phyloP scores from a whole-genome alignment of 331 rosid species.

The Dryas integrifolia region DNA sequence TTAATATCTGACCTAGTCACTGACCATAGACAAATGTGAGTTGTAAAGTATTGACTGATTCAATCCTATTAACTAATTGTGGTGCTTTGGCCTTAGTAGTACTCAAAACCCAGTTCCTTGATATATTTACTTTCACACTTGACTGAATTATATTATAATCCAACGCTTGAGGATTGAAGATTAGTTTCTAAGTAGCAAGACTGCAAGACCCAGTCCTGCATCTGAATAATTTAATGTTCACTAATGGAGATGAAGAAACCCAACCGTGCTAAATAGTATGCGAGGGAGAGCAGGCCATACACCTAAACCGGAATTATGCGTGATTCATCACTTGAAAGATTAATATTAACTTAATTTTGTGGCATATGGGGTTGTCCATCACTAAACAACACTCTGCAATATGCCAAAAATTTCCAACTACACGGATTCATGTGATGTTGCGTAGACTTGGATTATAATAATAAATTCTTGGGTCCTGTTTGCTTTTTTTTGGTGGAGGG shows the following conservation, averaged over 20 bases:
- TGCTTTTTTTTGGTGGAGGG: neutral
- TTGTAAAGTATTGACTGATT: neutral
- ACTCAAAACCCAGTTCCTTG: neutral
- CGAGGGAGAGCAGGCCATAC: neutral
- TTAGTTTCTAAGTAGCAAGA: neutral
- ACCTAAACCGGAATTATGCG: neutral
- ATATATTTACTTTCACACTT: slow-evolving; percentile 5
- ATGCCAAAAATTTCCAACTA: neutral
- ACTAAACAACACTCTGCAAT: slow-evolving; percentile 10
- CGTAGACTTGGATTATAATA: neutral
- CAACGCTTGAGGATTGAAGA: neutral
- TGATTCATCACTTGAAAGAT: neutral
- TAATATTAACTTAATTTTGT: neutral
- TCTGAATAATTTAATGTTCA: neutral
- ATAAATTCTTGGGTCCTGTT: no score
- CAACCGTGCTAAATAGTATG: neutral
- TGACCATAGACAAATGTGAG: neutral
- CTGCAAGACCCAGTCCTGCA: slow-evolving; percentile 13
- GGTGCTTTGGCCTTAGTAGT: neutral
- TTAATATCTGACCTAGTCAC: slow-evolving; percentile 16
- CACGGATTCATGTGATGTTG: neutral
- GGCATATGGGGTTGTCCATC: neutral
- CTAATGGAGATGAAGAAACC: slow-evolving; percentile 8
- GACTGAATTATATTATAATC: slow-evolving; percentile 13
- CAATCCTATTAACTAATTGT: neutral